phyloP scores from a whole-genome alignment of 495 filamentous ascomycete species.

The Tuber indicum region DNA sequence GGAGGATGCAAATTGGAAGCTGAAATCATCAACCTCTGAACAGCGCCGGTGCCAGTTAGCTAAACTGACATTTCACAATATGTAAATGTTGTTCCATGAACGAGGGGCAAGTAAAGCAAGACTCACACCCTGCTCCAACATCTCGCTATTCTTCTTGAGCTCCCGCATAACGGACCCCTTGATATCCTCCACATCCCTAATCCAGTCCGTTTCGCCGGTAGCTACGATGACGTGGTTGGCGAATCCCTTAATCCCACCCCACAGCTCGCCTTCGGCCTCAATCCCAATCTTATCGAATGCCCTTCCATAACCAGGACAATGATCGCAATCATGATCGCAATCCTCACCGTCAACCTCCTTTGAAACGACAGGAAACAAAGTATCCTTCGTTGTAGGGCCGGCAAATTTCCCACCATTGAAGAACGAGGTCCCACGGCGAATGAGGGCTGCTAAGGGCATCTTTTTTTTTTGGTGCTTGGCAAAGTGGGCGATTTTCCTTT shows the following conservation, averaged over 20 bases:
- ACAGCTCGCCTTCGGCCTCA: slow-evolving; percentile 71
- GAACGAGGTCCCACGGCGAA: slow-evolving; percentile 29
- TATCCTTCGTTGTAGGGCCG: slow-evolving; percentile 23
- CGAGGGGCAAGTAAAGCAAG: slow-evolving; percentile 36
- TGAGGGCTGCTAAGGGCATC: slow-evolving; percentile 26
- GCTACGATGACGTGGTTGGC: slow-evolving; percentile 84
- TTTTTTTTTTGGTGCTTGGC: neutral
- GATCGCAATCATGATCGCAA: slow-evolving; percentile 83
- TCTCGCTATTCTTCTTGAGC: slow-evolving; percentile 56
- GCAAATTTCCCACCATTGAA: slow-evolving; percentile 15
- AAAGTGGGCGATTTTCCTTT: neutral
- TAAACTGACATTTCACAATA: slow-evolving; percentile 4
- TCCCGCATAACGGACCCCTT: slow-evolving; percentile 93
- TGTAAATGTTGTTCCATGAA: neutral
- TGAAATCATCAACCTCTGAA: slow-evolving; percentile 77
- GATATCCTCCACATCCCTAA: slow-evolving; percentile 81
- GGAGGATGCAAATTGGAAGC: slow-evolving; percentile 88
- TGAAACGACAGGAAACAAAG: slow-evolving; percentile 58
- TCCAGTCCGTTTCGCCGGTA: slow-evolving; percentile 93
- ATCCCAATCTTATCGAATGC: slow-evolving; percentile 62
- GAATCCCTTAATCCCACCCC: slow-evolving; percentile 83
- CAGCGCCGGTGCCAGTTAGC: slow-evolving; percentile 15
- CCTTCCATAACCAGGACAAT: slow-evolving; percentile 64
- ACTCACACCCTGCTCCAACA: slow-evolving; percentile 67
- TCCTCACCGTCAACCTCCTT: slow-evolving; percentile 70